Base-by-base conservation (phyloP, 768 basidiomycete genomes). In the Amanita molliuscula region DNA sequence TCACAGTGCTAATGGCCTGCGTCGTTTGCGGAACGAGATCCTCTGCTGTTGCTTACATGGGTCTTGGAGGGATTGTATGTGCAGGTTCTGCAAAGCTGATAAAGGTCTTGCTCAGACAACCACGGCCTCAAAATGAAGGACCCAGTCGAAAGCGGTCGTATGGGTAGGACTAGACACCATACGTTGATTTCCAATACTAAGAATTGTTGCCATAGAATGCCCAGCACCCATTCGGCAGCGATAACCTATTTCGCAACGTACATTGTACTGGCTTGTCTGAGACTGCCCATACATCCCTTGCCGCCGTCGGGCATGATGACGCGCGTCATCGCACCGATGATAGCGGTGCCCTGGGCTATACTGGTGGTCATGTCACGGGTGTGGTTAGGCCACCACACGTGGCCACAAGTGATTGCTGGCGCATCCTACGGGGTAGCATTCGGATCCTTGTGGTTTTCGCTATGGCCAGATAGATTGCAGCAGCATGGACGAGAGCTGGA, bases 341-440 rank as follows among this genome's bases (percentile, higher is more conserved):
- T 84, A 41, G 66, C 74, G 3, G 54, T 80, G 9, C 78, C 82
- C 1, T 82, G 74, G 72, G 73, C 84, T 9, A 53, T 58, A 31
- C 56, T 72, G 13, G 75, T 89, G 37, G 68, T 78, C 4, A 57
- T 75, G 45, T 90, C 88, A 8, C 71, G 88, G 44, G 73, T 87
- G 26, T 80, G 78, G 82, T 73, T 90, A 10, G 84, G 84, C 4
- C 79, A 89, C 55, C 88, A 90, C 62, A 88, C 84, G 8, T 74
- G 73, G 73, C 66, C 70, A 0, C 88, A 90, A 54, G 82, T 88
- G 15, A 59, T 65, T 7, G 84, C 68, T 23, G 88, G 88, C 0
- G 67, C 64, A 28, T 61, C 63, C 2, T 80, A 77, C 50, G 88
- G 88, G 0, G 52, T 75, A 8, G 60, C 59, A 3, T 79, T 77